phyloP scores from a whole-genome alignment of 257 asterid species.

The Nicotiana tabacum region DNA sequence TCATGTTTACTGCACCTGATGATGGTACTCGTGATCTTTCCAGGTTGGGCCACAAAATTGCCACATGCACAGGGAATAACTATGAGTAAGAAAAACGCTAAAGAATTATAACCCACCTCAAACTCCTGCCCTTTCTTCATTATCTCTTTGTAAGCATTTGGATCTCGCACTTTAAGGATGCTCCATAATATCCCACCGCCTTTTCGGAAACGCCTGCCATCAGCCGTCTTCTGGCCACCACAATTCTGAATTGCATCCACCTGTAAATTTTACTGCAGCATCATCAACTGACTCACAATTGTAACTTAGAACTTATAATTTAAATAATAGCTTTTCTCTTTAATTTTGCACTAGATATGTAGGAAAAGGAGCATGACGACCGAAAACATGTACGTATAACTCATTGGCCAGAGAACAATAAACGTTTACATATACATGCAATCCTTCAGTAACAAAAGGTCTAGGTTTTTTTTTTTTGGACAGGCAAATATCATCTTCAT shows the following conservation, averaged over 20 bases:
- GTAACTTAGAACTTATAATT: background rate
- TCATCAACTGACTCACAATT: background rate
- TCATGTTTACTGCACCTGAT: background rate
- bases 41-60: background rate
- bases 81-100: background rate
- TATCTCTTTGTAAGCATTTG: constrained; percentile 87
- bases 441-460: background rate
- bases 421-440: background rate
- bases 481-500: background rate
- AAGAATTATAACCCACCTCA: constrained; percentile 53
- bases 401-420: background rate
- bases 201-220: constrained; percentile 60
- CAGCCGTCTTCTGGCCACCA: constrained; percentile 88
- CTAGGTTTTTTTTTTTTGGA: background rate
- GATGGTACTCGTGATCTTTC: background rate
- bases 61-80: background rate
- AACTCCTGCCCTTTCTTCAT: constrained; percentile 83
- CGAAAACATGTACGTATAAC: background rate
- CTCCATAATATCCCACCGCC: constrained; percentile 96
- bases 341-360: background rate
- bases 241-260: constrained; percentile 92
- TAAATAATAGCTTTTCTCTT: background rate
- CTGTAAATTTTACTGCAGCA: constrained; percentile 30
- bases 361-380: background rate
- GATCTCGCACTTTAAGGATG: constrained; percentile 79